Percentiles rank a stretch among this genome's conserved stretches.
Conservation (phyloP, 2,329 filamentous ascomycete species). For the Phoma sp. region DNA sequence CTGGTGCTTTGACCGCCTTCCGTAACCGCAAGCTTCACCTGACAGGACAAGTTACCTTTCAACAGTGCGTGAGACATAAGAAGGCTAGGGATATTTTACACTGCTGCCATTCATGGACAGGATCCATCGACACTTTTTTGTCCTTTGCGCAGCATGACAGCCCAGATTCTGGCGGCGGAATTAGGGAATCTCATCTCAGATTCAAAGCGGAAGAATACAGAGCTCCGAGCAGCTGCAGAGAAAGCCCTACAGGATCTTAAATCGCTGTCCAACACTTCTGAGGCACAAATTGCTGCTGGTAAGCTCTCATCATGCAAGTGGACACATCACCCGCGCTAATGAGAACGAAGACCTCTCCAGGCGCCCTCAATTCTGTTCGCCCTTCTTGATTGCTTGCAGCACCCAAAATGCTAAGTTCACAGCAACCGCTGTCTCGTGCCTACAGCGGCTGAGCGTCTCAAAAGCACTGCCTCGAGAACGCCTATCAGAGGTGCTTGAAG, state of each 20-base stretch:
- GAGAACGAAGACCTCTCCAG: constrained; percentile 74
- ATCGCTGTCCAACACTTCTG: constrained; percentile 72
- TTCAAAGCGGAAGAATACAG: constrained; percentile 91
- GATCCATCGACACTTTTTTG: constrained; percentile 30
- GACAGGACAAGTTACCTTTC: constrained; percentile 28
- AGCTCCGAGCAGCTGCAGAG: constrained; percentile 89
- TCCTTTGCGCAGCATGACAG: constrained; percentile 71
- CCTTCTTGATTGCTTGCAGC: constrained; percentile 90
- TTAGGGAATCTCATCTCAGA: constrained; percentile 91
- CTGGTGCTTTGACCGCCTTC: constrained; percentile 26
- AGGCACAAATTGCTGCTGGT: constrained; percentile 77
- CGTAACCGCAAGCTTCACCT: constrained; percentile 17
- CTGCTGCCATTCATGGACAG: constrained; percentile 18
- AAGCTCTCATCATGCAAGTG: constrained; percentile 23
- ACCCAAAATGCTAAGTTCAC: constrained; percentile 92
- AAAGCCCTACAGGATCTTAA: constrained; percentile 92
- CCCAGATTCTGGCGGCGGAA: constrained; percentile 86
- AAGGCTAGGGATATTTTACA: not conserved
- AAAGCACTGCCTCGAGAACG: constrained; percentile 78
- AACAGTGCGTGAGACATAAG: constrained; percentile 10
- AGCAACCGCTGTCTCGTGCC: constrained; percentile 81
- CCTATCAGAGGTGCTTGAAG: constrained; percentile 84
- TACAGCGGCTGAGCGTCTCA: constrained; percentile 86
- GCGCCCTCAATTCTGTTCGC: constrained; percentile 83
- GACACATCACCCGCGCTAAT: constrained; percentile 4